These are phyloP conservation scores for Tolypocladium sp. DNA, from an alignment of 2,329 filamentous ascomycete genomes.

Conservation along the genomic window DNA sequence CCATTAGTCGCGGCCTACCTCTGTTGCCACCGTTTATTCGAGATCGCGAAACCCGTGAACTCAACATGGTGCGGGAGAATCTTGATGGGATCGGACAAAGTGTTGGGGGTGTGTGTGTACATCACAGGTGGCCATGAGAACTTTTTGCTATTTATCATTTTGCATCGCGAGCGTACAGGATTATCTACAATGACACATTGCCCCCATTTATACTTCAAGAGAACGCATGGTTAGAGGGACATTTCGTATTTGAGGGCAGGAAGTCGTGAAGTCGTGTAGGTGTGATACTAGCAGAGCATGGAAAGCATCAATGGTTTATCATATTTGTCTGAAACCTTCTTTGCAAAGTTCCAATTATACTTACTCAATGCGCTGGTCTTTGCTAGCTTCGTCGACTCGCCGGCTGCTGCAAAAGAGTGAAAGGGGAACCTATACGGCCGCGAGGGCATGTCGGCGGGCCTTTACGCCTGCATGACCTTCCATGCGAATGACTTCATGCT, in stretches of 20 bases:
- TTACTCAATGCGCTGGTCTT: no score
- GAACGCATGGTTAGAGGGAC: background rate
- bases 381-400: no score
- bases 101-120: background rate
- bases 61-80: background rate
- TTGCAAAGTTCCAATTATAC: no score
- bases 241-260: background rate
- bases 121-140: background rate
- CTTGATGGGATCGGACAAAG: background rate
- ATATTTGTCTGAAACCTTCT: no score
- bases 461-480: no score
- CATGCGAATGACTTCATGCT: no score
- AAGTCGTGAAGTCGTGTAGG: background rate
- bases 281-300: background rate
- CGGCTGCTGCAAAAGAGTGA: no score
- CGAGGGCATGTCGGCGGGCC: no score
- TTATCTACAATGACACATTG: background rate
- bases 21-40: background rate
- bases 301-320: background rate
- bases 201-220: background rate
- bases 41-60: background rate
- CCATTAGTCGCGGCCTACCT: background rate
- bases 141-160: background rate
- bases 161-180: background rate
- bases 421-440: no score